These are phyloP conservation scores for Sporobolomyces pararoseus DNA, from an alignment of 768 basidiomycete species.

Conservation along the genomic window DNA sequence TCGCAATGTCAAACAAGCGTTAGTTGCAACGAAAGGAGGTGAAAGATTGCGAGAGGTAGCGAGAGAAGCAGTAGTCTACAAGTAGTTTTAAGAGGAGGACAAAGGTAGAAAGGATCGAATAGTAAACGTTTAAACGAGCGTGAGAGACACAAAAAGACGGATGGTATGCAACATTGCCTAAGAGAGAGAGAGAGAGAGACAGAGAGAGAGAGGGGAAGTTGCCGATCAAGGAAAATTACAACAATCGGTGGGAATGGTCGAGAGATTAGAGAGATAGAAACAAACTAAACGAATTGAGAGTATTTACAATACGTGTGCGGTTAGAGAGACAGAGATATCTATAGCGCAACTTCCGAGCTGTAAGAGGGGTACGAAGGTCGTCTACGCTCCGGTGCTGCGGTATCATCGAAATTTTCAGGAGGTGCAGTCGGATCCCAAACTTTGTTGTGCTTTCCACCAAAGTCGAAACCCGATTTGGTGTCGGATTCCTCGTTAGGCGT, in stretches of 20 bases:
- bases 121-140: too few relatives aligned
- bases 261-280: not conserved
- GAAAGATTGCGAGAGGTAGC: not conserved
- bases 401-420: not conserved
- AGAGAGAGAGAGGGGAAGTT: not conserved
- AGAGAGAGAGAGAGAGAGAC: not conserved
- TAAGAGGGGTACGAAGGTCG: conserved; percentile 16
- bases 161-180: not conserved
- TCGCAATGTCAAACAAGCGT: not conserved
- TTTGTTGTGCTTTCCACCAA: not conserved
- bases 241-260: too few relatives aligned
- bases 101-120: too few relatives aligned
- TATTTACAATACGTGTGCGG: too few relatives aligned
- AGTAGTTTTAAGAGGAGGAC: too few relatives aligned
- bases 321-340: conserved; percentile 1
- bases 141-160: not conserved
- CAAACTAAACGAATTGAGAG: too few relatives aligned
- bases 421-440: not conserved
- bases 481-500: not conserved
- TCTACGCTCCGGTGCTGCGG: not conserved
- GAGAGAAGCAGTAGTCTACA: not conserved
- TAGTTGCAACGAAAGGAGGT: too few relatives aligned
- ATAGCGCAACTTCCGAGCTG: not conserved
- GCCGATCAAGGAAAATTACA: not conserved
- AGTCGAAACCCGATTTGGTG: conserved; percentile 2